Evolutionary conservation across 257 asterid species (phyloP).

Genomic region (Scutellaria minor): DNA sequence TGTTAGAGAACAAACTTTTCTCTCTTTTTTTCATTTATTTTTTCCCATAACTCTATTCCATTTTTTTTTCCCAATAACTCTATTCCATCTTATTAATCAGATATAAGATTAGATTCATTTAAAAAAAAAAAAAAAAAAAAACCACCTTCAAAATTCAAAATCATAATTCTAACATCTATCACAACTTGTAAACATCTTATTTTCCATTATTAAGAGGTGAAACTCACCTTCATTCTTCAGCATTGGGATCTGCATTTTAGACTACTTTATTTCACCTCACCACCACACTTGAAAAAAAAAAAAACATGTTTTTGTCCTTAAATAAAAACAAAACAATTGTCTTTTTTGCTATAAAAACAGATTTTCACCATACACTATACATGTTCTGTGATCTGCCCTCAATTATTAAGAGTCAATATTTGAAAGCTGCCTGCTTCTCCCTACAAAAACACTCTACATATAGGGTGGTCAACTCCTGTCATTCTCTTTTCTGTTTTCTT

Average conservation of each 20-base stretch:
- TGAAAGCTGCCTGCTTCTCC: constrained; percentile 26
- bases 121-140: too few relatives aligned
- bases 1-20: constrained; percentile 26
- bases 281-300: background rate
- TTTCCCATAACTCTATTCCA: too few relatives aligned
- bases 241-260: constrained; percentile 38
- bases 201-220: constrained; percentile 4
- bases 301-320: background rate
- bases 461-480: constrained; percentile 32
- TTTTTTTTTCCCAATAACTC: too few relatives aligned
- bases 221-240: constrained; percentile 22
- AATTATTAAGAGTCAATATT: constrained; percentile 39
- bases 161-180: too few relatives aligned
- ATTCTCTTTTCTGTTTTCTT: background rate
- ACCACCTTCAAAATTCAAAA: too few relatives aligned
- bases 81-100: too few relatives aligned
- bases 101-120: too few relatives aligned
- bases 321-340: constrained; percentile 19
- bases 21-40: background rate
- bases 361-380: constrained; percentile 18
- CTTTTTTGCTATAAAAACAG: constrained; percentile 32
- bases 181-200: too few relatives aligned
- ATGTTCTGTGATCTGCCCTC: constrained; percentile 36
- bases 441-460: constrained; percentile 27
- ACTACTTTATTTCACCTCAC: background rate